Evolutionary conservation across 148 eudicot species (phyloP), one percentile per base, ranked within the genome.

Genomic region (Simmondsia chinensis): DNA sequence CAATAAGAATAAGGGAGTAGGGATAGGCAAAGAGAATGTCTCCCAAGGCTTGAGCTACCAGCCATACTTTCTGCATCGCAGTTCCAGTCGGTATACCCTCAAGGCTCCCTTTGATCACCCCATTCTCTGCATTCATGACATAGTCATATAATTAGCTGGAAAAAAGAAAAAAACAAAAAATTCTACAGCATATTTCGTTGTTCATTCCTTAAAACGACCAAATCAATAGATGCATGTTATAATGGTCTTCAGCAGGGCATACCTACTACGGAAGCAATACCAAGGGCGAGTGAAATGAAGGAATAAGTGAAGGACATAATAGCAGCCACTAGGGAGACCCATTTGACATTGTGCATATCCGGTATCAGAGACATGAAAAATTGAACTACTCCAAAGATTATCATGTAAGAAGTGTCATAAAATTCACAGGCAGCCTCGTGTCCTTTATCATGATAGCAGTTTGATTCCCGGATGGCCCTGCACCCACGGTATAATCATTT

Each of bases 11-110:
- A 27, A 69, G 14, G 7, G 93, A 70, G 55, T 65, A 87, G 6
- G 94, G 80, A 50, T 54, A 85, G 54, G 95, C 95, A 76, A 85
- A 89, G 29, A 94, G 93, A 46, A 85, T 72, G 64, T 81, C 88
- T 33, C 97, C 97, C 15, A 89, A 46, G 32, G 87, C 87, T 76
- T 81, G 87, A 41, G 80, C 63, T 11, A 78, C 73, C 25, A 62
- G 45, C 87, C 93, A 89, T 23, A 76, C 61, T 74, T 89, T 89
- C 14, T 81, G 61, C 49, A 72, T 34, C 14, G 64, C 43, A 42
- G 77, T 71, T 38, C 64, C 53, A 36, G 87, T 38, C 3, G 91
- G 59, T 35, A 72, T 46, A 45, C 97, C 97, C 29, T 23, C 53
- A 29, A 76, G 57, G 72, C 82, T 73, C 18, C 97, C 97, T 65